Evolutionary conservation across 306 rosid genomes (phyloP).

Genomic region (Cicer bijugum): DNA sequence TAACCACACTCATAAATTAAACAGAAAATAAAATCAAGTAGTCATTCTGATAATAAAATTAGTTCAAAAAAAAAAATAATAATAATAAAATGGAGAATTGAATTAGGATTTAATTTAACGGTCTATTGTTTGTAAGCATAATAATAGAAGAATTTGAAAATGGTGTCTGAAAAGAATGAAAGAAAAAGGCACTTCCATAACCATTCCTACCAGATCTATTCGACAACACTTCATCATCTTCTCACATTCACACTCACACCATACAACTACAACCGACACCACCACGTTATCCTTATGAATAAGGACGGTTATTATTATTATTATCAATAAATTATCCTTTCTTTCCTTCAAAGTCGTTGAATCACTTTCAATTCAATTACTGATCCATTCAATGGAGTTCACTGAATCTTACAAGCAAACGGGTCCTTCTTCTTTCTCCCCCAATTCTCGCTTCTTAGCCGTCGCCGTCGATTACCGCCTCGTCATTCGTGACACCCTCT

Average conservation of each 20-base stretch:
- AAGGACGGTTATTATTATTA: too few species aligned
- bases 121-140: not conserved
- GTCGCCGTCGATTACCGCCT: conserved; percentile 97
- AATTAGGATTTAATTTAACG: not conserved
- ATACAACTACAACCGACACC: too few species aligned
- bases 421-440: conserved; percentile 94
- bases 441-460: conserved; percentile 87
- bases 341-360: not conserved
- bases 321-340: not conserved
- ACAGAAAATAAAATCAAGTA: too few species aligned
- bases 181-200: not conserved
- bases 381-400: conserved; percentile 73
- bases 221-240: not conserved
- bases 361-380: not conserved
- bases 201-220: not conserved
- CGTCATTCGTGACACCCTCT: conserved; percentile 87
- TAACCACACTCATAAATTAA: too few species aligned
- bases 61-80: too few species aligned
- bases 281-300: too few species aligned
- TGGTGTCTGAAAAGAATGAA: not conserved
- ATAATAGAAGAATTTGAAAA: not conserved
- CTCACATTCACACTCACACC: not conserved
- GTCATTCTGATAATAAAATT: not conserved
- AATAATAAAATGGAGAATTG: not conserved
- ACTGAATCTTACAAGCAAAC: conserved; percentile 91